These are phyloP conservation scores for Hymenoscyphus albidus DNA, from an alignment of 2,329 filamentous ascomycete genomes.

Conservation along the genomic window DNA sequence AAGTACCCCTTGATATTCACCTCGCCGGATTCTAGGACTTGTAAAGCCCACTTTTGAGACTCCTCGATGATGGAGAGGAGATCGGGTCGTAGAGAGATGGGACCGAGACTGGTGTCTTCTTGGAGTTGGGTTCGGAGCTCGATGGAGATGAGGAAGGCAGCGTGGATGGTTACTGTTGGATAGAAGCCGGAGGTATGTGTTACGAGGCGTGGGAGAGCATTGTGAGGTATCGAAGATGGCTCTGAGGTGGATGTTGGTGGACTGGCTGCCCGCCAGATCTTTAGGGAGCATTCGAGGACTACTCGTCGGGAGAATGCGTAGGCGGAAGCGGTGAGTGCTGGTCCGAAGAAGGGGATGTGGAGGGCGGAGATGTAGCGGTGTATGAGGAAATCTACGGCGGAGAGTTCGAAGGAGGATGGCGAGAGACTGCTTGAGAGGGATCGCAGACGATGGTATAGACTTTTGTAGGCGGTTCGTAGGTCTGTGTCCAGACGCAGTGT, in stretches of 20 bases:
- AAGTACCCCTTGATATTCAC: constrained; percentile 44
- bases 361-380: constrained; percentile 53
- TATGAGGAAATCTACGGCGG: constrained; percentile 36
- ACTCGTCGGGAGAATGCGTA: constrained; percentile 51
- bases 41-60: constrained; percentile 30
- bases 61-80: constrained; percentile 35
- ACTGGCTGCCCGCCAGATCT: constrained; percentile 42
- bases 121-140: constrained; percentile 38
- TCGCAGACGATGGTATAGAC: constrained; percentile 19
- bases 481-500: constrained; percentile 45
- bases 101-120: constrained; percentile 28
- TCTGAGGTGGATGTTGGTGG: constrained; percentile 27
- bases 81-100: constrained; percentile 29
- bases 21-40: constrained; percentile 39
- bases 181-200: constrained; percentile 39
- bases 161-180: constrained; percentile 39
- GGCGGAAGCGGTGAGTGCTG: constrained; percentile 39
- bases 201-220: constrained; percentile 33
- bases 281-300: constrained; percentile 45
- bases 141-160: constrained; percentile 41
- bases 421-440: not conserved
- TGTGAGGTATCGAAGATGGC: constrained; percentile 8
- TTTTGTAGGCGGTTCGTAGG: constrained; percentile 38
- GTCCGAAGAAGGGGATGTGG: constrained; percentile 49
- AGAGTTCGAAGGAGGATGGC: constrained; percentile 12